Base-by-base conservation (phyloP, 2,329 filamentous ascomycete species). In the Rhexocercosporidium sp. region DNA sequence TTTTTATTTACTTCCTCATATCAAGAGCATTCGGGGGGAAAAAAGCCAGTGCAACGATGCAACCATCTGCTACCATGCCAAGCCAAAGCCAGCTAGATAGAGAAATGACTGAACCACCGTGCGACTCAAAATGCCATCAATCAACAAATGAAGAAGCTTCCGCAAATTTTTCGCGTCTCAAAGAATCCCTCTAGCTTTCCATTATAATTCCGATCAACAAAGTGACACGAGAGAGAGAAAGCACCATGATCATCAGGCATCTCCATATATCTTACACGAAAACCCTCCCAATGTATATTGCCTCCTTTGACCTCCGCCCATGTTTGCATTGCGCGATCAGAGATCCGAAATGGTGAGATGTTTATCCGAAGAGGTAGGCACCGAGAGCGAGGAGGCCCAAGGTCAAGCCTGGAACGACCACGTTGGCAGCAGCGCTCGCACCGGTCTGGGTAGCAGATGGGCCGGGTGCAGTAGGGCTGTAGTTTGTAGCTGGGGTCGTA, bases 331-430 rank as follows among this genome's bases (percentile, higher is more conserved):
- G 46, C 7, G 8, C 20, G 56, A 51, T 54, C 57, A 60, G 44
- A 64, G 22, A 67, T 44, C 54, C 54, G 49, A 59, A 59, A 46
- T 27, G 31, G 27, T 47, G 16, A 37, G 31, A 29, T 44, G 47
- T n/a, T 67, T 62, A 67, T 34, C 56, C 66, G 57, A 65, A 67
- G 37, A 67, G 49, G 25, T 64, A 57, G 39, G 57, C 62, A 61
- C 46, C 66, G 18, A 67, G 29, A 59, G 62, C 62, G 18, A 67
- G 49, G 31, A 62, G 39, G 20, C 41, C 57, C 56, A 67, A 56
- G 49, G 47, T 49, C 31, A 64, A 22, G 29, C 61, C 66, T 56
- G 66, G 62, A 56, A 60, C 56, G 3, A 53, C 49, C 31, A 61
- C 61, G 29, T 47, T 44, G 14, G n/a, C 46, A 18, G 60, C 62